Conservation (phyloP, 2,329 filamentous ascomycete species). For the Penicillium thymicola region DNA sequence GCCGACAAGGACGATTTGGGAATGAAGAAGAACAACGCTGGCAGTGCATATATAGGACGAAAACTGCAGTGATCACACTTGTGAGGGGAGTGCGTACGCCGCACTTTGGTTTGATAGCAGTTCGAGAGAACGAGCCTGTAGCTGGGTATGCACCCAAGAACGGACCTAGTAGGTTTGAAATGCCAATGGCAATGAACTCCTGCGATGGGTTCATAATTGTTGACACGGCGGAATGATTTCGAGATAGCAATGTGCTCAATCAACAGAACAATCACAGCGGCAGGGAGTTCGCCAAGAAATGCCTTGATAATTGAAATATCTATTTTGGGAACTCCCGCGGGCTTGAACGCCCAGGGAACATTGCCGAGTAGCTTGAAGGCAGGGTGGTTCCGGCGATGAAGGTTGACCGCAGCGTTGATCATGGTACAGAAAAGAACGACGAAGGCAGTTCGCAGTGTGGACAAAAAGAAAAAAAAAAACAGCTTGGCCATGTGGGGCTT, state of each 20-base stretch:
- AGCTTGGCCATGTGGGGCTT: constrained; percentile 65
- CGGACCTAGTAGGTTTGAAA: constrained; percentile 80
- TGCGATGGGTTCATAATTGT: constrained; percentile 94
- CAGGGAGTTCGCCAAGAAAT: constrained; percentile 70
- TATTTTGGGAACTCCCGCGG: constrained; percentile 68
- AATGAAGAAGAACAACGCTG: constrained; percentile 87
- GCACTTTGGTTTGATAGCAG: constrained; percentile 91
- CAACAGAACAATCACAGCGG: constrained; percentile 79
- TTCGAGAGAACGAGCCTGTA: constrained; percentile 89
- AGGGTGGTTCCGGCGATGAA: constrained; percentile 58
- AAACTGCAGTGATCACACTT: constrained; percentile 75
- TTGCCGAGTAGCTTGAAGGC: constrained; percentile 68
- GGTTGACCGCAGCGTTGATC: constrained; percentile 79
- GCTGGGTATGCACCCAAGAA: constrained; percentile 87
- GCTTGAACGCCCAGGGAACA: constrained; percentile 79
- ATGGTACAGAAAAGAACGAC: constrained; percentile 85
- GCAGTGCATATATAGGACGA: constrained; percentile 80
- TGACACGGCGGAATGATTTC: constrained; percentile 88
- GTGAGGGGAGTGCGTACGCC: constrained; percentile 85
- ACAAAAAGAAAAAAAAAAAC: constrained; percentile 91
- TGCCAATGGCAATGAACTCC: constrained; percentile 89
- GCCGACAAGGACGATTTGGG: constrained; percentile 72
- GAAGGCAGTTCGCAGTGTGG: constrained; percentile 80
- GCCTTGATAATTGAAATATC: constrained; percentile 61
- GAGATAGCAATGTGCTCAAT: constrained; percentile 95